Conservation (phyloP, 495 filamentous ascomycete genomes). For the Aspergillus kassunensis region DNA sequence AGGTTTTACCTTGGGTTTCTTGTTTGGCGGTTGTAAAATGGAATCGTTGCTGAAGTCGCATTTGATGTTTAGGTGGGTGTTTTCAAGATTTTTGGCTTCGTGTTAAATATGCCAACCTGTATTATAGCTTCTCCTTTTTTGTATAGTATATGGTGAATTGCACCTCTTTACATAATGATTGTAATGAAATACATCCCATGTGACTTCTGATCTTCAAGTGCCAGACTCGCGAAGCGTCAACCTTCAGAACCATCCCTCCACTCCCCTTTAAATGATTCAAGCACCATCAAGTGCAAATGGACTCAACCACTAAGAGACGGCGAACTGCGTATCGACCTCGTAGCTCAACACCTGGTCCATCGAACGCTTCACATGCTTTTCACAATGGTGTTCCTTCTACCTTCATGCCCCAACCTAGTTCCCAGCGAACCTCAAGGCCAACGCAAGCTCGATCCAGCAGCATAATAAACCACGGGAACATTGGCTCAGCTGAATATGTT, state of each 20-base stretch:
- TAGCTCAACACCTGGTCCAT: conserved; percentile 12
- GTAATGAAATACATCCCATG: neutral
- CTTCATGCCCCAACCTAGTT: neutral
- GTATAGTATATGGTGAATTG: conserved; percentile 11
- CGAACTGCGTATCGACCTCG: conserved; percentile 10
- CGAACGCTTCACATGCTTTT: conserved; percentile 6
- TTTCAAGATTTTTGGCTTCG: no score
- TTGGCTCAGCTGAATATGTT: neutral
- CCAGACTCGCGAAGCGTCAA: neutral
- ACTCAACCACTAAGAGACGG: conserved; percentile 20
- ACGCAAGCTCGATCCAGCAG: conserved; percentile 1
- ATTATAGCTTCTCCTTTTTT: conserved; percentile 21
- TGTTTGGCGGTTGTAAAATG: conserved; percentile 1
- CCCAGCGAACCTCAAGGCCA: conserved; percentile 3
- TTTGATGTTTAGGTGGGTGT: no score
- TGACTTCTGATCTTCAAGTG: neutral
- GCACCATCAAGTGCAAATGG: conserved; percentile 11
- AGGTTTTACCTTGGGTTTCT: neutral
- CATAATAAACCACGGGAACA: neutral
- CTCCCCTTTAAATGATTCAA: no score
- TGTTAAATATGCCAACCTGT: no score
- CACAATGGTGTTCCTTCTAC: neutral
- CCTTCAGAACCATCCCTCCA: neutral
- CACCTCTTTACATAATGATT: neutral
- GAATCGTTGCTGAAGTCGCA: neutral